phyloP scores from a whole-genome alignment of 805 yeast species.

The Yamadazyma olivae region DNA sequence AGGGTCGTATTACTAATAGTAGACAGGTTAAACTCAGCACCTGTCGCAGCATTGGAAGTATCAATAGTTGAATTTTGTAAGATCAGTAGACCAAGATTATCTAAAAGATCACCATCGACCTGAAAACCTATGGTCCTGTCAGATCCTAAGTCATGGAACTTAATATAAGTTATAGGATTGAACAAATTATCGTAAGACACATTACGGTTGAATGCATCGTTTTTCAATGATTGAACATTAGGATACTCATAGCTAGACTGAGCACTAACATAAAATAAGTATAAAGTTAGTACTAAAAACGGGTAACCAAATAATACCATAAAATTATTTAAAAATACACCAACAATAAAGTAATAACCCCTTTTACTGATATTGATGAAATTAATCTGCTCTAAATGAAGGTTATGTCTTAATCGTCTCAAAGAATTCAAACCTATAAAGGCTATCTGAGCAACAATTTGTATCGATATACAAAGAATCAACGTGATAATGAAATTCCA shows the following conservation, averaged over 20 bases:
- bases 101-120: conserved; percentile 3
- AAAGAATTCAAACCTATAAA: conserved; percentile 13
- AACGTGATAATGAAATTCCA: conserved; percentile 39
- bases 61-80: background rate
- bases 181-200: conserved; percentile 23
- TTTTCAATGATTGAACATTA: conserved; percentile 12
- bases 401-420: background rate
- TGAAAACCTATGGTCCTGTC: background rate
- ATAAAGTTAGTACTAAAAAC: conserved; percentile 38
- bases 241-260: conserved; percentile 11
- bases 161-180: conserved; percentile 12
- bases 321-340: conserved; percentile 29
- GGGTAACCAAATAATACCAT: conserved; percentile 40
- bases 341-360: conserved; percentile 20
- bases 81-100: background rate
- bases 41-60: background rate
- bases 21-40: background rate
- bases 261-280: conserved; percentile 19
- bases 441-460: conserved; percentile 21
- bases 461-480: conserved; percentile 22
- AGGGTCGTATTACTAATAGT: background rate
- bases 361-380: conserved; percentile 3
- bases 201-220: conserved; percentile 22
- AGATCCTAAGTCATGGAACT: background rate
- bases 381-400: background rate